Evolutionary conservation across 1,284 basidiomycete genomes (phyloP), one percentile per base, ranked within the genome.

Genomic region (Cryptococcus hybrid): DNA sequence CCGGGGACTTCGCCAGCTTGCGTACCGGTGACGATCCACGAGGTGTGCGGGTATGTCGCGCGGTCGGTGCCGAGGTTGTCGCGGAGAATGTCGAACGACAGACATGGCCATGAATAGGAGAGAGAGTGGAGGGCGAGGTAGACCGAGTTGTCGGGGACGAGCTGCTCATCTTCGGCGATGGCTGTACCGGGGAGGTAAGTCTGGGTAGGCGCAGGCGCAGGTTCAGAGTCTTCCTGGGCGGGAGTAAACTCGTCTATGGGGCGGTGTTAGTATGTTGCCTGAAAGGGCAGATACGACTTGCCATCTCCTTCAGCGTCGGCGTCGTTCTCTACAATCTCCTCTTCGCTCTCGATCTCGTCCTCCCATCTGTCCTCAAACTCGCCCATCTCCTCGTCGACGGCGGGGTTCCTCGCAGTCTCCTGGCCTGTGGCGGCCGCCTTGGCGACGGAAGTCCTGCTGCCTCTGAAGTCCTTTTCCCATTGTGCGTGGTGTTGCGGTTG

Each of bases 111-210:
- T 58, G 87, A 87, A 51, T 96, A 90, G 59, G 88, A 86, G 84
- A 98, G 87, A 5, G 86, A 84, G 79, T 99, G 96, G 47, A 96
- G 88, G 85, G 97, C 94, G 62, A 93, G 84, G 80, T 99, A 99
- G 49, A 94, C 93, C 0, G 90, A 89, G 69, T 98, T 89, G 73
- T 99, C 95, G 15, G 95, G 84, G 67, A 96, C 92, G 38, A 99
- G 83, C 59, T 92, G 84, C 78, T 99, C 95, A 67, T 89, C 92
- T 58, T 89, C 84, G 5, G 80, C 89, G 18, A 96, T 81, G 52
- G 76, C 77, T 36, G 73, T 69, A 18, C 77, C 76, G 6, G 80
- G 80, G 2, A 82, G 72, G 70, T 80, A 81, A 7, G 79, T 78
- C 64, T 77, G 67, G 24, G 64, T 71, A 48, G 69, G 62, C 30